Evolutionary conservation across 2,329 filamentous ascomycete genomes (phyloP), one percentile per base, ranked within the genome.

Genomic region (Aspergillus ochraceus): DNA sequence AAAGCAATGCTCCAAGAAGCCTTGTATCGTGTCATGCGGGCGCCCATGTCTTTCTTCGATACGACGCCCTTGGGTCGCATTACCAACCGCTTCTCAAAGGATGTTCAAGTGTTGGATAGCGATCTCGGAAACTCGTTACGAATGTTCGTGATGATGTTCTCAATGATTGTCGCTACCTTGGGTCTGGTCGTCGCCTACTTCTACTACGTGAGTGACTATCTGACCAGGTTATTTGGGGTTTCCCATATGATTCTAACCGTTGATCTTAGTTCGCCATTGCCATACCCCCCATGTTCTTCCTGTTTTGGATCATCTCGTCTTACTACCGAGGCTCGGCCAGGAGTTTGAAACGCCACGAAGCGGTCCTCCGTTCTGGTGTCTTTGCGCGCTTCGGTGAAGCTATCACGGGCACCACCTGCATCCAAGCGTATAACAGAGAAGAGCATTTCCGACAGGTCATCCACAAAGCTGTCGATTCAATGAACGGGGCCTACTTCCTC

Each of bases 31-130:
- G 91, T 95, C 0, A 74, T 89, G 9, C 80, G 86, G 51, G 87
- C 87, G 3, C 87, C 87, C 1, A 88, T 89, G 92, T 90, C 90
- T 4, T 98, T 98, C 79, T 98, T 98, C 78, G 95, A 99, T 70
- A 98, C 95, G 0, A 98, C 95, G 0, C 95, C 95, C 0, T 84
- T 98, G 1, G 95, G 95, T 20, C 89, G 94, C 42, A 97, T 98
- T 74, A 97, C 92, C 22, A 98, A 98, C 74, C 90, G 95, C 17
- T 98, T 98, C 77, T 96, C 92, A 32, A 90, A 94, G 67, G 95
- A 99, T 70, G 90, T 98, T 46, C 92, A 97, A 70, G 91, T 95
- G 58, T 96, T 98, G 92, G 95, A 98, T 78, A 97, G 97, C 74
- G 91, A 88, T 59, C 79, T 97, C 49, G 90, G 90, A 0, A 94